Percentiles rank a stretch among this genome's conserved stretches.
Conservation (phyloP, 23 red algal species). For the Gracilaria vermiculophylla region DNA sequence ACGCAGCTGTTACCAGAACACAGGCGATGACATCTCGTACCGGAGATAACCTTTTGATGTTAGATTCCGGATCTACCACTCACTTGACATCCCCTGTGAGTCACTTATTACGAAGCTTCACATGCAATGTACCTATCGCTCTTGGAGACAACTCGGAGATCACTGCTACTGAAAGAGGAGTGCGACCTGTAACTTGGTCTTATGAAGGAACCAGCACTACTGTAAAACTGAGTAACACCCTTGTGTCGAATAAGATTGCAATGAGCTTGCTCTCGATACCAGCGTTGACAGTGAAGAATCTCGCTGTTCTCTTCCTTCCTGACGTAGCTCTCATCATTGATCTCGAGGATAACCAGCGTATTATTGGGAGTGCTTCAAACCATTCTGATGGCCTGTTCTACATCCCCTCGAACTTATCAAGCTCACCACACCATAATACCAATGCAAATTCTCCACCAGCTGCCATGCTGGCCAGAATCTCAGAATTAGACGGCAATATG, state of each 20-base stretch:
- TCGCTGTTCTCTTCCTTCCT: not conserved
- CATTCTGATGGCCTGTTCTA: slow-evolving; percentile 22
- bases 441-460: too few species aligned
- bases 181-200: not conserved
- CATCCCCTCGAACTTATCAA: not conserved
- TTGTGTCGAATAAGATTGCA: not conserved
- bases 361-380: not conserved
- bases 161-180: not conserved
- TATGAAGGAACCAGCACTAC: not conserved
- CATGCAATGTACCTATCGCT: not conserved
- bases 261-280: slow-evolving; percentile 5
- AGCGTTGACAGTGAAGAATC: not conserved
- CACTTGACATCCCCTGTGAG: not conserved
- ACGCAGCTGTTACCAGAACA: too few species aligned
- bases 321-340: slow-evolving; percentile 1
- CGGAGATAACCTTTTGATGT: not conserved
- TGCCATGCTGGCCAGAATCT: too few species aligned
- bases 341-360: not conserved
- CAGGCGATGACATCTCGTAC: not conserved
- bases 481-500: too few species aligned
- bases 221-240: not conserved
- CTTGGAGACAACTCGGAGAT: slow-evolving; percentile 11
- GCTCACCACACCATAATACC: too few species aligned
- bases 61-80: not conserved
- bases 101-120: not conserved